Evolutionary conservation across 2,329 filamentous ascomycete species (phyloP).

Genomic region (Dactylellina cionopaga): DNA sequence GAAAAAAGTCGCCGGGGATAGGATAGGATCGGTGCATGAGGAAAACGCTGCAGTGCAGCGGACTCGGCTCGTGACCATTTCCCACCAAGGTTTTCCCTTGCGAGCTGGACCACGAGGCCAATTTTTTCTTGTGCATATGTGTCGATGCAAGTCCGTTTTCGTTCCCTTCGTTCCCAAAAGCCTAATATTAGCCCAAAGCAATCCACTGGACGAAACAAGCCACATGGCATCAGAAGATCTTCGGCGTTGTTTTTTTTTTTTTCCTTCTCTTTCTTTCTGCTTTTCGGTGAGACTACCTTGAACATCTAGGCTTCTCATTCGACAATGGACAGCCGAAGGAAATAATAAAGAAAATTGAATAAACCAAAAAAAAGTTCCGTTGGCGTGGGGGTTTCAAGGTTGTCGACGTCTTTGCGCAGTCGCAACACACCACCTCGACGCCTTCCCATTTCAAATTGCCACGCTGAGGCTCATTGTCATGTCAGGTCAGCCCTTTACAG

Average conservation of each 20-base stretch:
- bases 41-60: slow-evolving; percentile 33
- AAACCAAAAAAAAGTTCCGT: not conserved
- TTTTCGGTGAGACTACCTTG: not conserved
- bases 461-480: slow-evolving; percentile 45
- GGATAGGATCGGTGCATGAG: slow-evolving; percentile 46
- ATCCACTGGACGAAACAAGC: slow-evolving; percentile 37
- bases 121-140: slow-evolving; percentile 44
- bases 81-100: slow-evolving; percentile 53
- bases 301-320: slow-evolving; percentile 19
- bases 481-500: slow-evolving; percentile 23
- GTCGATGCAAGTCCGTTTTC: slow-evolving; percentile 52
- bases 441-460: slow-evolving; percentile 34
- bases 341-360: slow-evolving; percentile 6
- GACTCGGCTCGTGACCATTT: slow-evolving; percentile 46
- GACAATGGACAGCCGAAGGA: slow-evolving; percentile 23
- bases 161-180: slow-evolving; percentile 28
- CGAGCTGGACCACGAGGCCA: slow-evolving; percentile 51
- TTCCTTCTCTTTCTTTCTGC: slow-evolving; percentile 13
- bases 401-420: slow-evolving; percentile 19
- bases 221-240: slow-evolving; percentile 51
- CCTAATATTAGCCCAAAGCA: slow-evolving; percentile 32
- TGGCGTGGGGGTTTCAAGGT: slow-evolving; percentile 40
- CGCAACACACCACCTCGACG: slow-evolving; percentile 31
- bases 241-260: slow-evolving; percentile 19
- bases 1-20: slow-evolving; percentile 47